Conservation (phyloP, 441 rosid genomes). For the Biscutella laevigata region DNA sequence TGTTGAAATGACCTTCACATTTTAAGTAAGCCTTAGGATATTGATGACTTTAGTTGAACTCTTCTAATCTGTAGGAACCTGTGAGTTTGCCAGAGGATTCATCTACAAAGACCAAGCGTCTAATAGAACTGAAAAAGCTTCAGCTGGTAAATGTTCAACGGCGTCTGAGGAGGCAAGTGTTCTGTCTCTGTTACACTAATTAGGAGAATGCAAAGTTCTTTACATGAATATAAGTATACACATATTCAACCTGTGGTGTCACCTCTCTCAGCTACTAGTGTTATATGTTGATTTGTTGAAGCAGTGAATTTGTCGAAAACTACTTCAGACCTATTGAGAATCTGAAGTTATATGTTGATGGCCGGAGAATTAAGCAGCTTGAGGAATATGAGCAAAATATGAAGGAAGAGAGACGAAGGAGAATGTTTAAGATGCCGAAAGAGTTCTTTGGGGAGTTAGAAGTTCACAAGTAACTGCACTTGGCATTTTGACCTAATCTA, state of each 20-base stretch:
- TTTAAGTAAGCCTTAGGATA: too few relatives aligned
- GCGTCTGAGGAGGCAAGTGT: conserved; percentile 61
- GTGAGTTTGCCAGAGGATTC: conserved; percentile 83
- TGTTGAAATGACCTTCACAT: too few relatives aligned
- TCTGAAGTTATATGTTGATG: conserved; percentile 72
- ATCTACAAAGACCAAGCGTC: conserved; percentile 85
- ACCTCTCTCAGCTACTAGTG: conserved; percentile 12
- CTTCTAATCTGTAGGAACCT: conserved; percentile 42
- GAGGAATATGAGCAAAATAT: conserved; percentile 83
- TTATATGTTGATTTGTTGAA: background rate
- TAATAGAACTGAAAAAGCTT: conserved; percentile 89
- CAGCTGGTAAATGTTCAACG: conserved; percentile 77
- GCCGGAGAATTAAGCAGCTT: conserved; percentile 86
- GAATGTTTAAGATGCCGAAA: conserved; percentile 95
- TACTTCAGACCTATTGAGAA: conserved; percentile 86
- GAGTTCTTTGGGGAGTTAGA: conserved; percentile 89
- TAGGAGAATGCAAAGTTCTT: background rate
- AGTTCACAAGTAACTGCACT: conserved; percentile 63
- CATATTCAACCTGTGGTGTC: background rate
- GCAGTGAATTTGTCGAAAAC: conserved; percentile 71
- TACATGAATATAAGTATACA: background rate
- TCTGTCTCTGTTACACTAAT: background rate
- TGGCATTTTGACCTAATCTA: background rate
- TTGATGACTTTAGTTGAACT: too few relatives aligned
- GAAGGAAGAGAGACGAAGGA: conserved; percentile 92